Evolutionary conservation across 2,329 filamentous ascomycete species (phyloP), one percentile per base, ranked within the genome.

Genomic region (Fusarium zealandicum): DNA sequence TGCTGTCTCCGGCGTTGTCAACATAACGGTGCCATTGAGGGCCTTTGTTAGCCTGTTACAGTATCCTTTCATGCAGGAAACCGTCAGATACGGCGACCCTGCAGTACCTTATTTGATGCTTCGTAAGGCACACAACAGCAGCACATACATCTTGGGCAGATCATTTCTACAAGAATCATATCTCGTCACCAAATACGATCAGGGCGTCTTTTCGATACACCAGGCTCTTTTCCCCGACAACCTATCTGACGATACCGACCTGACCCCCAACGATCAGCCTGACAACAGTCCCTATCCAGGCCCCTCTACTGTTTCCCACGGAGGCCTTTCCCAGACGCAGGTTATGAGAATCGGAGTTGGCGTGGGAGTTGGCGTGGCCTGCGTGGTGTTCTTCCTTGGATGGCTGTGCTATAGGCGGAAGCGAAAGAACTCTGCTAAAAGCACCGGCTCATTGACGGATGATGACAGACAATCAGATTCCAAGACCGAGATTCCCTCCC

Each of bases 141-240:
- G 76, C 12, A 79, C 84, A 59, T 81, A 84, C 69, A 81, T 87
- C 11, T 79, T 91, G 30, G 89, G 89, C 7, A 80, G 87, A 28
- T 81, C 83, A 0, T 90, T 91, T 60, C 73, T 92, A 47, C 89
- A 91, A 68, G 88, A 91, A 70, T 82, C 87, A 2, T 86, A 86
- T 54, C 70, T 86, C 6, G 77, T 83, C 27, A 83, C 79, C 20
- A 80, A 79, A 58, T 86, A 84, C 64, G 83, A 86, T 55, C 76
- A 76, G 30, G 75, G 71, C 13, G 69, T 70, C 11, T 86, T 84
- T 67, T 82, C 81, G 1, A 64, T 88, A 18, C 78, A 85, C 48
- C 81, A 85, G 62, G 83, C 84, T 9, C 64, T 66, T 43, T 82
- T 84, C 65, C 79, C 84, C n/a, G 60, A 74, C 39, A 68, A 77